These are phyloP conservation scores for Xylariales sp. DNA, from an alignment of 2,329 filamentous ascomycete genomes.

Conservation along the genomic window DNA sequence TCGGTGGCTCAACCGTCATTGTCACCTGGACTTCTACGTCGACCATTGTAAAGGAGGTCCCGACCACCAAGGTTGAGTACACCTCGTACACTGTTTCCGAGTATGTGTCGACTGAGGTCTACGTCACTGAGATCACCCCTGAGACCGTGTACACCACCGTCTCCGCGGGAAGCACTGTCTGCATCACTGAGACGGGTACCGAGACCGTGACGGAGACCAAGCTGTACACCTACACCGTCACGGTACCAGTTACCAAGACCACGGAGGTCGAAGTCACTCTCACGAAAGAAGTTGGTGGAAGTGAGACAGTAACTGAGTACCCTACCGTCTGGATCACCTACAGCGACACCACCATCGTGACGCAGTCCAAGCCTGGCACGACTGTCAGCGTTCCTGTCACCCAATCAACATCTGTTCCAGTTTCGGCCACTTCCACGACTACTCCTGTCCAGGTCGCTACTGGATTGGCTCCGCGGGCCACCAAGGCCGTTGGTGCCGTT, in stretches of 20 bases:
- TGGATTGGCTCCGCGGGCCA: slow-evolving; percentile 14
- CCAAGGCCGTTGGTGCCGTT: slow-evolving; percentile 18
- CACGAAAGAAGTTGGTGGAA: slow-evolving; percentile 27
- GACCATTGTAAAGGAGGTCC: slow-evolving; percentile 25
- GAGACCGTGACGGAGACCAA: slow-evolving; percentile 33
- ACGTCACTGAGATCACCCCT: slow-evolving; percentile 31
- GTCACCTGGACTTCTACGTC: slow-evolving; percentile 35
- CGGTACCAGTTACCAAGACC: slow-evolving; percentile 36
- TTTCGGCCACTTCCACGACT: slow-evolving; percentile 3
- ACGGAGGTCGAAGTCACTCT: slow-evolving; percentile 34
- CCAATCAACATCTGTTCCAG: slow-evolving; percentile 3
- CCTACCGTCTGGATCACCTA: slow-evolving; percentile 25
- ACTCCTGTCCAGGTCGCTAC: slow-evolving; percentile 6
- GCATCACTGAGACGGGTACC: slow-evolving; percentile 37
- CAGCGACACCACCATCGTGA: slow-evolving; percentile 27
- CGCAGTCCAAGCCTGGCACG: slow-evolving; percentile 17
- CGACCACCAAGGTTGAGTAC: slow-evolving; percentile 24
- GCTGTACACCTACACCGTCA: slow-evolving; percentile 30
- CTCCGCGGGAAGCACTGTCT: slow-evolving; percentile 33
- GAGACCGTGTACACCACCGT: slow-evolving; percentile 39
- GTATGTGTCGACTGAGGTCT: slow-evolving; percentile 23
- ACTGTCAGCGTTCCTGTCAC: slow-evolving; percentile 17
- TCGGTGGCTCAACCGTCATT: slow-evolving; percentile 35
- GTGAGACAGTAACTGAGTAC: slow-evolving; percentile 28
- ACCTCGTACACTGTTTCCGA: slow-evolving; percentile 26